phyloP scores from a whole-genome alignment of 2,329 filamentous ascomycete genomes.

The Ceratocystis albifundus region DNA sequence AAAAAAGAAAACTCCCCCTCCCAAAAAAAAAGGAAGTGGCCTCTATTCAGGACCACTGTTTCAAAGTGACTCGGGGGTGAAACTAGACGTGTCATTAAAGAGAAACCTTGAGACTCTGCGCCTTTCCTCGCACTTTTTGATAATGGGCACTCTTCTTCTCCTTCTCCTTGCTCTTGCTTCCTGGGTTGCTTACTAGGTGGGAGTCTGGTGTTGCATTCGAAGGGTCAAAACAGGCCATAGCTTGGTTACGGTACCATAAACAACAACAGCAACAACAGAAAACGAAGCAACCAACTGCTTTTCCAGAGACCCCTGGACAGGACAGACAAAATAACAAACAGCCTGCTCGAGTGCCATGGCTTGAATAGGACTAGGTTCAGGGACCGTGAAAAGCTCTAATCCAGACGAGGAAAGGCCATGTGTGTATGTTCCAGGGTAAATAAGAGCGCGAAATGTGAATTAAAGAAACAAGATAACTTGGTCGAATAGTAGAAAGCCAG shows the following conservation, averaged over 20 bases:
- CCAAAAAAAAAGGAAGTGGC: neutral
- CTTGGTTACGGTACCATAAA: neutral
- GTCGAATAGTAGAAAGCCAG: neutral
- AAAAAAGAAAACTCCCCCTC: no score
- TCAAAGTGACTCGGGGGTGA: constrained; percentile 1
- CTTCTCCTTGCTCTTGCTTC: neutral
- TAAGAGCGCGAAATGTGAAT: neutral
- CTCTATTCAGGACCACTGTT: neutral
- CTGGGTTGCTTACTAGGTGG: neutral
- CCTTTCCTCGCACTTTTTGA: neutral
- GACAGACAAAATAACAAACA: neutral
- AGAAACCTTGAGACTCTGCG: neutral
- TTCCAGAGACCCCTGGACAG: neutral
- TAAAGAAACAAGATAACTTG: neutral
- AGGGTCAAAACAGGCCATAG: constrained; percentile 8
- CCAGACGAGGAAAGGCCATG: neutral
- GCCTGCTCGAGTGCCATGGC: neutral
- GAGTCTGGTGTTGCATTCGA: neutral
- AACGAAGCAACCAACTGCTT: neutral
- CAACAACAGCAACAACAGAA: neutral
- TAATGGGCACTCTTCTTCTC: neutral
- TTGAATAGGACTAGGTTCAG: constrained; percentile 12
- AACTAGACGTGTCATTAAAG: neutral
- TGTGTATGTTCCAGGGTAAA: neutral
- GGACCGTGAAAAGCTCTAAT: constrained; percentile 14